phyloP scores from a whole-genome alignment of 192 early-diverging fungal species.

The Phlyctochytrium arcticum region DNA sequence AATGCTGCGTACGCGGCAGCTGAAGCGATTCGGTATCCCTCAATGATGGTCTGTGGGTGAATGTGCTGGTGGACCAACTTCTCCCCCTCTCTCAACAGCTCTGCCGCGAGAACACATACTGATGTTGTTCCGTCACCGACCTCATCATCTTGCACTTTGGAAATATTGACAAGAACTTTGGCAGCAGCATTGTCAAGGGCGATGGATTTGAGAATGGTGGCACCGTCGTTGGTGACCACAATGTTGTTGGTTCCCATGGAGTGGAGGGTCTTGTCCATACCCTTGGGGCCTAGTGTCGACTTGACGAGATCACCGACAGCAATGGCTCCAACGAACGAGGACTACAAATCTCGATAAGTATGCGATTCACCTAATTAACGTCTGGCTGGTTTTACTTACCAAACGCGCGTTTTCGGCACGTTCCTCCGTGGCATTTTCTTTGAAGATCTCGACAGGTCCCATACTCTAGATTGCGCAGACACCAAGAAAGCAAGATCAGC shows the following conservation, averaged over 20 bases:
- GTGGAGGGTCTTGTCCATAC: conserved; percentile 99
- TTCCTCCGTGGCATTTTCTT: conserved; percentile 93
- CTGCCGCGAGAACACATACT: conserved; percentile 94
- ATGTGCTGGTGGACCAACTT: conserved; percentile 88
- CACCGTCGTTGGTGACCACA: conserved; percentile 97
- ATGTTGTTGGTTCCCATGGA: conserved; percentile 80
- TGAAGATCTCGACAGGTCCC: conserved; percentile 88
- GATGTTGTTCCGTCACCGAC: conserved; percentile 99
- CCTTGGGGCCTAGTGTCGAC: conserved; percentile 95
- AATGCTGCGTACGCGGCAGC: conserved; percentile 79
- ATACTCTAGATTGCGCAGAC: too few species aligned
- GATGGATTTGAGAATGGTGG: conserved; percentile 98
- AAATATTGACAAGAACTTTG: conserved; percentile 96
- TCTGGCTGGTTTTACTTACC: conserved; percentile 43
- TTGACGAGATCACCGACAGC: conserved; percentile 98
- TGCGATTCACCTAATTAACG: background rate
- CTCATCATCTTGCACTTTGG: conserved; percentile 99
- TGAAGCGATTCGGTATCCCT: conserved; percentile 89
- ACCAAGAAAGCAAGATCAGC: too few species aligned
- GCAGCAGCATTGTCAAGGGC: conserved; percentile 97
- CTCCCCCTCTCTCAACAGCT: conserved; percentile 92
- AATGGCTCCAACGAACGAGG: conserved; percentile 96
- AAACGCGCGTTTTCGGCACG: conserved; percentile 96
- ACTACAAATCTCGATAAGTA: conserved; percentile 35
- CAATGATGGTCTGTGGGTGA: conserved; percentile 95